Conservation (phyloP, 1,284 basidiomycete genomes). For the Cryptococcus sp. region DNA sequence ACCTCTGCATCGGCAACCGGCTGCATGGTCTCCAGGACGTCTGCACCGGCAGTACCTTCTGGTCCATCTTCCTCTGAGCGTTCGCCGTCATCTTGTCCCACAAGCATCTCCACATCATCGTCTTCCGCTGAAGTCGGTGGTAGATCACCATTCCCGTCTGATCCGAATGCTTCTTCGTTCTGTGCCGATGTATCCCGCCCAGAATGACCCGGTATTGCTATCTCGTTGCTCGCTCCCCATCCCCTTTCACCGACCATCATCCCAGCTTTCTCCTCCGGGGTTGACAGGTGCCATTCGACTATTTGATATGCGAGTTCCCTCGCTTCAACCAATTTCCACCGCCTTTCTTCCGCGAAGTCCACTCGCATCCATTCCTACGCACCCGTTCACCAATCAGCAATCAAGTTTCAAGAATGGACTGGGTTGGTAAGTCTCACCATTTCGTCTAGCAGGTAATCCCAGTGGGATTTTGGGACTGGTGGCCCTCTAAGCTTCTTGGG, state of each 20-base stretch:
- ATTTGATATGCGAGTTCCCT: conserved; percentile 81
- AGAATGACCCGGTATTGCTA: conserved; percentile 34
- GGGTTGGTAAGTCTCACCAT: conserved; percentile 63
- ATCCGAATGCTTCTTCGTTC: background rate
- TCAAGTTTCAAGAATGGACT: too few species aligned
- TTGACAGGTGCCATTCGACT: conserved; percentile 81
- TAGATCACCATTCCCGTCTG: conserved; percentile 1
- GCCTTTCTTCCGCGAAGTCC: conserved; percentile 90
- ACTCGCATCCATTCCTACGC: conserved; percentile 90
- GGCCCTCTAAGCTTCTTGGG: conserved; percentile 91
- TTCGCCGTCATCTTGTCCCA: conserved; percentile 29
- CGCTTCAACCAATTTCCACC: conserved; percentile 88
- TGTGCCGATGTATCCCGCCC: conserved; percentile 4
- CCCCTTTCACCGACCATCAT: conserved; percentile 59
- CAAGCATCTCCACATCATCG: conserved; percentile 47
- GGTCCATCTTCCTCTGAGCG: conserved; percentile 19
- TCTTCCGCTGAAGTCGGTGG: conserved; percentile 35
- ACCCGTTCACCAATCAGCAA: too few species aligned
- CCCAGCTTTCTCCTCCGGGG: conserved; percentile 65
- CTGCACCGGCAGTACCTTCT: conserved; percentile 25
- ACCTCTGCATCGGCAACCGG: conserved; percentile 16
- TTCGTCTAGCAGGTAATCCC: conserved; percentile 96
- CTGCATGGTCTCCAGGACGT: conserved; percentile 43
- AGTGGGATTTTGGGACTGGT: conserved; percentile 79
- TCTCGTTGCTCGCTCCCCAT: conserved; percentile 39